These are phyloP conservation scores for Aspergillus sp. DNA, from an alignment of 2,329 filamentous ascomycete species.

Conservation along the genomic window DNA sequence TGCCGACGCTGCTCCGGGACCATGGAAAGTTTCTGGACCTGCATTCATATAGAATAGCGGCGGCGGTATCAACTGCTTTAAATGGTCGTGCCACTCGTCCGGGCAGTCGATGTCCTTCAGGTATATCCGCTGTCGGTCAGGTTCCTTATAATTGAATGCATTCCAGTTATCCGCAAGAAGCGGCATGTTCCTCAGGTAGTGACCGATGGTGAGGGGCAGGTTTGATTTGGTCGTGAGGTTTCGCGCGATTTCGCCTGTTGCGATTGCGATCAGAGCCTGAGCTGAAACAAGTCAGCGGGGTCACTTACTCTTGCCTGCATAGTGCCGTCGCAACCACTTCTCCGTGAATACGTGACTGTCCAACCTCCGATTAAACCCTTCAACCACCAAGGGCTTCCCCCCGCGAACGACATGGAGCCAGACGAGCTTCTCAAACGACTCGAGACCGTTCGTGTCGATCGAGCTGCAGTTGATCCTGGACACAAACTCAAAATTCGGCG, in stretches of 20 bases:
- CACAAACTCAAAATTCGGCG: slow-evolving; percentile 79
- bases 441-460: slow-evolving; percentile 65
- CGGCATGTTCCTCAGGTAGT: slow-evolving; percentile 83
- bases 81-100: slow-evolving; percentile 68
- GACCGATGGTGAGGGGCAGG: slow-evolving; percentile 75
- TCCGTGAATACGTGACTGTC: slow-evolving; percentile 69
- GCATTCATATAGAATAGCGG: slow-evolving; percentile 88
- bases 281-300: no score
- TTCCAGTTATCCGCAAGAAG: slow-evolving; percentile 76
- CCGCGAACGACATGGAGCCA: slow-evolving; percentile 71
- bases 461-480: slow-evolving; percentile 68
- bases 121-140: slow-evolving; percentile 76
- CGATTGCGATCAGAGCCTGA: no score
- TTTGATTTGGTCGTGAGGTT: slow-evolving; percentile 65
- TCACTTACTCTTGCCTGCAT: slow-evolving; percentile 64
- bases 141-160: slow-evolving; percentile 64
- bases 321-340: slow-evolving; percentile 69
- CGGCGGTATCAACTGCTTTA: slow-evolving; percentile 68
- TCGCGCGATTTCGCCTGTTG: slow-evolving; percentile 68
- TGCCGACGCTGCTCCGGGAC: slow-evolving; percentile 44
- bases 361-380: slow-evolving; percentile 70
- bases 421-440: slow-evolving; percentile 78
- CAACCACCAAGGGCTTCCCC: slow-evolving; percentile 82
- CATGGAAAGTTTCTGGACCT: slow-evolving; percentile 51
- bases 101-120: slow-evolving; percentile 97